Conservation (phyloP, 176 grass and related monocot genomes). For the Luzula sylvatica region DNA sequence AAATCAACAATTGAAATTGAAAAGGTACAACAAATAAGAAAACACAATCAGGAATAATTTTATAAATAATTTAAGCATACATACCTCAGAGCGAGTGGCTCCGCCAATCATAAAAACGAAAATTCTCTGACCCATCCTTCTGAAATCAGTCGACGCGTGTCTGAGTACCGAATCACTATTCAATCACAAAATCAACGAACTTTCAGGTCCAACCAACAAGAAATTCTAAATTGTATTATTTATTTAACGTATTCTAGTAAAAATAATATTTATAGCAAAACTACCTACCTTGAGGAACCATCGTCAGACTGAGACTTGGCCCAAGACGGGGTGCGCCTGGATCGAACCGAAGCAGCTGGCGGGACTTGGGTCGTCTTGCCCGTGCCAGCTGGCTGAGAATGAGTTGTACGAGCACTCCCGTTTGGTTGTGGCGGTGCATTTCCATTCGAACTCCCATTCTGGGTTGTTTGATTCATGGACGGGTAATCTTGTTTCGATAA, state of each 20-base stretch:
- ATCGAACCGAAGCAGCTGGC: conserved; percentile 56
- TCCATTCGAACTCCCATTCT: neutral
- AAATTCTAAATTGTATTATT: too few relatives aligned
- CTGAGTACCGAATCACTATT: conserved; percentile 78
- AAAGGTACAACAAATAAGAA: too few relatives aligned
- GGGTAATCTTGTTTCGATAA: conserved; percentile 65
- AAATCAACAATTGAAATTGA: neutral
- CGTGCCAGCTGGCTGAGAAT: conserved; percentile 9
- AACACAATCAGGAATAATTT: too few relatives aligned
- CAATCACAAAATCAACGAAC: too few relatives aligned
- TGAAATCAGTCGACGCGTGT: conserved; percentile 66
- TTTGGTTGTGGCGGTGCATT: neutral
- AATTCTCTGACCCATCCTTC: conserved; percentile 85
- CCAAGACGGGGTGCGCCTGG: conserved; percentile 69
- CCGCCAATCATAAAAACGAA: conserved; percentile 92
- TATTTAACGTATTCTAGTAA: too few relatives aligned
- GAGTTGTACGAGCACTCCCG: conserved; percentile 19
- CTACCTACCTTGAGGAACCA: conserved; percentile 61
- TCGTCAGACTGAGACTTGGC: conserved; percentile 67
- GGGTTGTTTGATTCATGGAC: conserved; percentile 49
- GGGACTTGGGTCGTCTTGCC: conserved; percentile 21
- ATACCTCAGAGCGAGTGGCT: conserved; percentile 93
- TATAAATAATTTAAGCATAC: neutral
- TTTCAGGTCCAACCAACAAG: too few relatives aligned
- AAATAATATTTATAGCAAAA: too few relatives aligned